phyloP scores from a whole-genome alignment of 805 yeast species.

The Suhomyces pyralidae region DNA sequence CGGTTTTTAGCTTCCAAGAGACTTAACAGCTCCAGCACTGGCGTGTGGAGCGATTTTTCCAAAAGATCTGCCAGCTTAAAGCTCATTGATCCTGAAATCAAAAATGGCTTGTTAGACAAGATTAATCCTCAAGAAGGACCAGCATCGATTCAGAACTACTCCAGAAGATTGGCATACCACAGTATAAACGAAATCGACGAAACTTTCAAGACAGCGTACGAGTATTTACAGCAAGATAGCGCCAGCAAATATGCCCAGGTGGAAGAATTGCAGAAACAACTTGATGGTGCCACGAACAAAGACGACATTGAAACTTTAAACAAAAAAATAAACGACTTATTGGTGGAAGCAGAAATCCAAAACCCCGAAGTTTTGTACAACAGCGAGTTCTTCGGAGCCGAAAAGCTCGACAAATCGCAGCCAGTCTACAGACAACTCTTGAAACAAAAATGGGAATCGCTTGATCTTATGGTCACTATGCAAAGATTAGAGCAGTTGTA shows the following conservation, averaged over 20 bases:
- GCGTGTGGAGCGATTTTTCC: slow-evolving; percentile 35
- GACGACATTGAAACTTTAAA: slow-evolving; percentile 9
- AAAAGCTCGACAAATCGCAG: slow-evolving; percentile 58
- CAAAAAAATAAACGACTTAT: slow-evolving; percentile 26
- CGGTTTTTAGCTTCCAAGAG: slow-evolving; percentile 1
- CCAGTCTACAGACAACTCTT: slow-evolving; percentile 79
- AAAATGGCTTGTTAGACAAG: slow-evolving; percentile 22
- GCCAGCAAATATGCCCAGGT: slow-evolving; percentile 37
- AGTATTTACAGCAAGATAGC: slow-evolving; percentile 52
- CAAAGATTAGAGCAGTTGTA: slow-evolving; percentile 84
- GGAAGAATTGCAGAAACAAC: slow-evolving; percentile 29
- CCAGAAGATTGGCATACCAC: slow-evolving; percentile 50
- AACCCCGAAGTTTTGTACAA: slow-evolving; percentile 87
- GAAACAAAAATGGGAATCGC: slow-evolving; percentile 66
- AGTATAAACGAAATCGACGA: slow-evolving; percentile 70
- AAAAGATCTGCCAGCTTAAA: slow-evolving; percentile 28
- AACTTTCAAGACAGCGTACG: slow-evolving; percentile 68
- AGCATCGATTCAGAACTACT: slow-evolving; percentile 43
- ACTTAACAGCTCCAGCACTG: slow-evolving; percentile 8
- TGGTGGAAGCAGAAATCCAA: slow-evolving; percentile 61
- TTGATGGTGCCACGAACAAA: slow-evolving; percentile 18
- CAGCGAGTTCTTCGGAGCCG: slow-evolving; percentile 43
- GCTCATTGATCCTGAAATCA: slow-evolving; percentile 17
- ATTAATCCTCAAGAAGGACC: slow-evolving; percentile 45
- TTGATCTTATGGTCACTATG: slow-evolving; percentile 76